Evolutionary conservation across 768 basidiomycete species (phyloP).

Genomic region (Agaricus subrufescens): DNA sequence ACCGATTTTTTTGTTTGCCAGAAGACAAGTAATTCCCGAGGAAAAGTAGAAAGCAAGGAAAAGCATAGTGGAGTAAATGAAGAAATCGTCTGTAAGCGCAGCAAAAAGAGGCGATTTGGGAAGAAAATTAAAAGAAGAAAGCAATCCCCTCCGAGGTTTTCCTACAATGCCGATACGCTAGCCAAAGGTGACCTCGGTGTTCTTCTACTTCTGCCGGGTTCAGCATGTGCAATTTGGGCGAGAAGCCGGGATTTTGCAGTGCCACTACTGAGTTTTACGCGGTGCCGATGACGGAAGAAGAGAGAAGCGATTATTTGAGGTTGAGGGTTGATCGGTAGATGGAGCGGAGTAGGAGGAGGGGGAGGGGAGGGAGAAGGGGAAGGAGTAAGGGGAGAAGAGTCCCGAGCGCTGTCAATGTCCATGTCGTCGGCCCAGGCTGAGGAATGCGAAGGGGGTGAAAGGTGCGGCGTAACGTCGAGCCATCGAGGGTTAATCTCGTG

Average conservation of each 20-base stretch:
- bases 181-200: constrained; percentile 1
- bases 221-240: neutral
- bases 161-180: neutral
- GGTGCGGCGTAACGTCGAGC: neutral
- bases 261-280: neutral
- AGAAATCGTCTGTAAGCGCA: no score
- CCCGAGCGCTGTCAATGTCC: neutral
- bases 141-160: no score
- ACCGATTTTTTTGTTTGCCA: no score
- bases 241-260: no score
- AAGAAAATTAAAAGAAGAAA: no score
- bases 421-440: neutral
- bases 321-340: neutral
- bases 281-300: constrained; percentile 4
- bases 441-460: neutral
- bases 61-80: no score
- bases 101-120: no score
- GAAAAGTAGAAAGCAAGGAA: no score
- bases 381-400: neutral
- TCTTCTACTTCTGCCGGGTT: neutral
- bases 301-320: constrained; percentile 5
- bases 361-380: neutral
- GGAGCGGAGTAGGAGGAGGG: neutral
- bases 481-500: constrained; percentile 6
- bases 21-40: no score